Percentiles rank a stretch among this genome's conserved stretches.
Conservation (phyloP, 2,329 filamentous ascomycete genomes). For the Dactylellina parvicollis region DNA sequence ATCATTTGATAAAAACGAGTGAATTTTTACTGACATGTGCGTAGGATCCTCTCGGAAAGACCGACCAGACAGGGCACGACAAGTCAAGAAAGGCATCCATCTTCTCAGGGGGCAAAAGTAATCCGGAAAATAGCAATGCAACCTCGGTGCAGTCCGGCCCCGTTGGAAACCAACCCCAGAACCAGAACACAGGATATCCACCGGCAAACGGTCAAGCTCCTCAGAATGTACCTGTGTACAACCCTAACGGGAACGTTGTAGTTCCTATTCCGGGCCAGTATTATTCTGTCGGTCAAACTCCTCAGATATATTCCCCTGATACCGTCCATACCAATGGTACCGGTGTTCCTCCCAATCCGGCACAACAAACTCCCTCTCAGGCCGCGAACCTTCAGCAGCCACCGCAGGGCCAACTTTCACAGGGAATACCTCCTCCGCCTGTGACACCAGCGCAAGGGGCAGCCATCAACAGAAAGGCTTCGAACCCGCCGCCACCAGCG, state of each 20-base stretch:
- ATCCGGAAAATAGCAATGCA: constrained; percentile 10
- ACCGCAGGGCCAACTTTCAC: constrained; percentile 3
- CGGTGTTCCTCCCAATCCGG: background rate
- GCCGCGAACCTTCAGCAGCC: background rate
- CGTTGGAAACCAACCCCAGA: constrained; percentile 14
- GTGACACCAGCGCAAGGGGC: background rate
- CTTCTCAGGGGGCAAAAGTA: constrained; percentile 15
- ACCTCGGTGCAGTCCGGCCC: constrained; percentile 1
- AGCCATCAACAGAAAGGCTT: constrained; percentile 21
- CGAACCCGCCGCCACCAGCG: constrained; percentile 40
- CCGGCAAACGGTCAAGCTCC: constrained; percentile 10
- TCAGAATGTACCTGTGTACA: constrained; percentile 22
- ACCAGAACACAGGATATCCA: constrained; percentile 8
- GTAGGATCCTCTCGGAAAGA: constrained; percentile 13
- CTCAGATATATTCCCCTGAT: constrained; percentile 14
- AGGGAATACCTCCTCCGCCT: constrained; percentile 33
- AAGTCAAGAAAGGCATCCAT: constrained; percentile 36
- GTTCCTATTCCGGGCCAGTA: constrained; percentile 48
- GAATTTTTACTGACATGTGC: background rate
- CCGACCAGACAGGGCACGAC: constrained; percentile 8
- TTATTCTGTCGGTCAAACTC: constrained; percentile 24
- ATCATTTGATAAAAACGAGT: background rate
- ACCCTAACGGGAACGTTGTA: constrained; percentile 29
- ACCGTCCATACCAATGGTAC: constrained; percentile 18
- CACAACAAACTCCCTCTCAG: constrained; percentile 11